phyloP scores from a whole-genome alignment of 2,329 filamentous ascomycete species.

The Cercospora nicotianae region DNA sequence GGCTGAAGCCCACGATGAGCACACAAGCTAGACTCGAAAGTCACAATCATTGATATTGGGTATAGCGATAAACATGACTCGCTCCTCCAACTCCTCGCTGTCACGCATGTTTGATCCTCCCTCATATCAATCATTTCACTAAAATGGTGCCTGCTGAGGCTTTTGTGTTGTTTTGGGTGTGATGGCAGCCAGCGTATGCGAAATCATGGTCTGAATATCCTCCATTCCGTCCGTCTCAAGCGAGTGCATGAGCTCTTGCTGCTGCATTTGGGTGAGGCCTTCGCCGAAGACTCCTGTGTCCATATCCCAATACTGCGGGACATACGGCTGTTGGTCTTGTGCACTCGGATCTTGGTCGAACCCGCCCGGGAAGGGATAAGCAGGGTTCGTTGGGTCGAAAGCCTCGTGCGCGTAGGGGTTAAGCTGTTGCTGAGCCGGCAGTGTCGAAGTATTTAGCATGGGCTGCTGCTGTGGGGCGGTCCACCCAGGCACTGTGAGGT shows the following conservation, averaged over 20 bases:
- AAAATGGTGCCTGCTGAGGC: constrained; percentile 11
- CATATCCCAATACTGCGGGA: constrained; percentile 33
- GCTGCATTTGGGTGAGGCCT: constrained; percentile 38
- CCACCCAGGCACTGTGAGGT: constrained; percentile 32
- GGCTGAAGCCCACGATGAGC: background rate
- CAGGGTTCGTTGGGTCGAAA: constrained; percentile 31
- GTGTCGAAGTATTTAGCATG: constrained; percentile 18
- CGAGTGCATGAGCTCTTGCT: constrained; percentile 40
- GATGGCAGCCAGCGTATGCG: constrained; percentile 31
- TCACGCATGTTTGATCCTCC: background rate
- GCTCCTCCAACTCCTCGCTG: constrained; percentile 7
- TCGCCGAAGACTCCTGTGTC: constrained; percentile 36
- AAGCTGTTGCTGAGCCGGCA: constrained; percentile 21
- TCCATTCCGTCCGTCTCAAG: constrained; percentile 43
- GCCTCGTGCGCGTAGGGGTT: constrained; percentile 27
- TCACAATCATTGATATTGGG: background rate
- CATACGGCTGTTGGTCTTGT: constrained; percentile 20
- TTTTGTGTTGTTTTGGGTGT: constrained; percentile 30
- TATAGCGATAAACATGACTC: constrained; percentile 1
- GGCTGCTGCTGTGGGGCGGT: constrained; percentile 23
- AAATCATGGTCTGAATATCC: constrained; percentile 42
- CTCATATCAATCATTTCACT: background rate
- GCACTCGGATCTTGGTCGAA: constrained; percentile 15
- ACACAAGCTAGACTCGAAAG: background rate
- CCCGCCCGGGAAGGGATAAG: constrained; percentile 31